phyloP scores from a whole-genome alignment of 2,329 filamentous ascomycete genomes.

The Leptographium galeiforme region DNA sequence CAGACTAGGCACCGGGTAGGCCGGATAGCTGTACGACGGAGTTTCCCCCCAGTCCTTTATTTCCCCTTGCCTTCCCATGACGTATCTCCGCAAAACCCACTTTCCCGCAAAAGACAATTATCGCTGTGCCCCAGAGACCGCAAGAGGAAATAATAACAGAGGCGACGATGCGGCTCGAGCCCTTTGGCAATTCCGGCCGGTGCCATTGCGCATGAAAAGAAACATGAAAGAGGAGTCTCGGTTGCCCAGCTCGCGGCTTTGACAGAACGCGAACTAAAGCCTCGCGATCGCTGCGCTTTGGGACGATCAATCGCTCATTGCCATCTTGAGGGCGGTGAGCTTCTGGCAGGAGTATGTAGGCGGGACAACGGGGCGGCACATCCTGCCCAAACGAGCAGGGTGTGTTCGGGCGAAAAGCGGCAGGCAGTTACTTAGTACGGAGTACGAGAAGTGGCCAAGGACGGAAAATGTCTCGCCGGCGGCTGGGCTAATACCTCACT shows the following conservation, averaged over 20 bases:
- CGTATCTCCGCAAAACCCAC: constrained; percentile 1
- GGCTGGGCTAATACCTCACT: neutral
- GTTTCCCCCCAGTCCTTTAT: neutral
- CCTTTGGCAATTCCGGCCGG: neutral
- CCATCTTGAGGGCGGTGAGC: no score
- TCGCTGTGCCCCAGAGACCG: neutral
- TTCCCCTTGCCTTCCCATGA: neutral
- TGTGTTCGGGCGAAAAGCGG: neutral
- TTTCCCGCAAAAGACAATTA: neutral
- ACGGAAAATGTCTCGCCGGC: neutral
- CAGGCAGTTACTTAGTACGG: no score
- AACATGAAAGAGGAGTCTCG: no score
- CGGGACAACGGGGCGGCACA: neutral
- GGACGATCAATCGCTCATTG: neutral
- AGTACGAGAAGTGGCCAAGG: neutral
- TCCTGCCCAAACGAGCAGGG: neutral
- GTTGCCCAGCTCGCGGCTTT: neutral
- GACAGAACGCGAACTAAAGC: neutral
- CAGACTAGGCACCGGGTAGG: neutral
- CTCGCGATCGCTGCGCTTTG: neutral
- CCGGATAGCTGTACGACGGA: neutral
- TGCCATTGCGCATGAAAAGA: neutral
- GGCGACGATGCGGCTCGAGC: neutral
- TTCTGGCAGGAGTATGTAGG: neutral
- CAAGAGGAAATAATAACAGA: neutral